phyloP scores from a whole-genome alignment of 1,284 basidiomycete genomes.

The Apiotrichum domesticum region DNA sequence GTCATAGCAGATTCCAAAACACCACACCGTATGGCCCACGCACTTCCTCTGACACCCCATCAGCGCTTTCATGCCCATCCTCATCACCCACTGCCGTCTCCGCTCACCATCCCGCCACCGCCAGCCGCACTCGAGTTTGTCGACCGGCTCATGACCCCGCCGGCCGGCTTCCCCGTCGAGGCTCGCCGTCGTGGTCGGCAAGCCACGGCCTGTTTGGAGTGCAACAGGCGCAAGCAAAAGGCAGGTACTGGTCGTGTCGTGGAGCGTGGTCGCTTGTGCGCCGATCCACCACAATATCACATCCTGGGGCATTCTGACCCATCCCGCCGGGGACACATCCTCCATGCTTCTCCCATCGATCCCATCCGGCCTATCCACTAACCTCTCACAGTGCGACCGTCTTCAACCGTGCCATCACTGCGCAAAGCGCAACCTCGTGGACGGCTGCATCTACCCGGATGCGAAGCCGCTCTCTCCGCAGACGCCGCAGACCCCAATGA shows the following conservation, averaged over 20 bases:
- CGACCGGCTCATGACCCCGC: conserved; percentile 10
- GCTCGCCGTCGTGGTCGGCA: conserved; percentile 17
- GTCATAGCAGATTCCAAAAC: too few species aligned
- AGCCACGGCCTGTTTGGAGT: conserved; percentile 25
- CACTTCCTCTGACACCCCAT: too few species aligned
- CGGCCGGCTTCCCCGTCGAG: not conserved
- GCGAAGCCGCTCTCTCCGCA: not conserved
- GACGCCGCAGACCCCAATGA: not conserved
- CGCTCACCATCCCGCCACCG: not conserved
- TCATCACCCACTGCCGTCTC: conserved; percentile 49
- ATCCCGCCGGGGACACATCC: too few species aligned
- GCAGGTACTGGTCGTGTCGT: conserved; percentile 7
- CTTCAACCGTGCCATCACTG: conserved; percentile 22
- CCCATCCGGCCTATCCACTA: not conserved
- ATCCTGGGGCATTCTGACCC: too few species aligned
- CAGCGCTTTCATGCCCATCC: too few species aligned
- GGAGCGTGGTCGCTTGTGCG: not conserved
- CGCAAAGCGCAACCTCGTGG: conserved; percentile 18
- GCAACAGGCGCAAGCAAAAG: conserved; percentile 25
- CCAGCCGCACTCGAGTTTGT: not conserved
- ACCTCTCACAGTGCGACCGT: conserved; percentile 22
- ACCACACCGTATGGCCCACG: too few species aligned
- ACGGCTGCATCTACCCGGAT: conserved; percentile 18
- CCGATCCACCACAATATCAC: too few species aligned
- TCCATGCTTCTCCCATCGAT: not conserved